Evolutionary conservation across 345 rosid genomes (phyloP).

Genomic region (Reutealis trisperma): DNA sequence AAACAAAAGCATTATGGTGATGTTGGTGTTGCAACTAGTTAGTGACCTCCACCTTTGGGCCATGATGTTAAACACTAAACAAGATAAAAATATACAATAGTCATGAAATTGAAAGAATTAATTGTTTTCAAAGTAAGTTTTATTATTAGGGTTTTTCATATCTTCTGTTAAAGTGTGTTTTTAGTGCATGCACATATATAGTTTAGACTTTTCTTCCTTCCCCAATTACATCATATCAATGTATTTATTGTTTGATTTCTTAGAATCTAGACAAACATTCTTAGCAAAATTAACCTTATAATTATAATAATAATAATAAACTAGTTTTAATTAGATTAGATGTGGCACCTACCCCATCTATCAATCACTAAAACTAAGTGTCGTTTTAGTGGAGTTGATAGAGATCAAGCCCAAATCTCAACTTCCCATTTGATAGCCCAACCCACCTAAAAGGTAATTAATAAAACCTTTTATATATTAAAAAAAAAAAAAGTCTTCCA

Average conservation of each 20-base stretch:
- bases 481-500: background rate
- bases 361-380: conserved; percentile 1
- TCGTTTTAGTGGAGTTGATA: conserved; percentile 1
- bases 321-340: background rate
- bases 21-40: background rate
- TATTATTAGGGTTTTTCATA: too few relatives aligned
- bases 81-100: too few relatives aligned
- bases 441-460: conserved; percentile 4
- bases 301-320: too few relatives aligned
- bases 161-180: too few relatives aligned
- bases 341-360: background rate
- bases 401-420: background rate
- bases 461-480: background rate
- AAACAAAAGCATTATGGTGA: background rate
- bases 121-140: too few relatives aligned
- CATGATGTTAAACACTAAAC: background rate
- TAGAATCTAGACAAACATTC: background rate
- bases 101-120: too few relatives aligned
- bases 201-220: too few relatives aligned
- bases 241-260: background rate
- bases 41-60: background rate
- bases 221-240: too few relatives aligned
- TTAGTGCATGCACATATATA: too few relatives aligned
- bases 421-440: background rate
- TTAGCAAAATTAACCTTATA: background rate